Conservation (phyloP, 371 early-diverging fungal genomes). For the Rhizopus arrhizus region DNA sequence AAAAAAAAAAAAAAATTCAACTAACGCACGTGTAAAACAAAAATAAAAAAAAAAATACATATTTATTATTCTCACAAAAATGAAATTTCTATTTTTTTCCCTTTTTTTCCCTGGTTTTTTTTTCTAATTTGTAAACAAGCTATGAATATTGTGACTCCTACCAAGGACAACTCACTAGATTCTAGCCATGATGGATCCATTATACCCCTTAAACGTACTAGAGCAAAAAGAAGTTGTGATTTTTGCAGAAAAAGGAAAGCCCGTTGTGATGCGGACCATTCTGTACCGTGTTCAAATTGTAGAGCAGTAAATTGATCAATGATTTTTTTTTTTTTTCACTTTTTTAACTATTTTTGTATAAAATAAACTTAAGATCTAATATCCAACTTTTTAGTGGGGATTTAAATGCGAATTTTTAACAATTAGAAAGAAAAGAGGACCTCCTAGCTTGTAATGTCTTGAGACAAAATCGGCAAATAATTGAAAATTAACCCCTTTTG, state of each 20-base stretch:
- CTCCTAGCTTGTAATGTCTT: constrained; percentile 43
- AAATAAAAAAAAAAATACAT: background rate
- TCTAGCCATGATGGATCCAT: constrained; percentile 5
- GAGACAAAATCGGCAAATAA: background rate
- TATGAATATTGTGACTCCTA: constrained; percentile 6
- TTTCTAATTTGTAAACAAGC: background rate
- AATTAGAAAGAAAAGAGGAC: constrained; percentile 53
- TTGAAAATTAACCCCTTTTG: background rate
- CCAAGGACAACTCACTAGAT: constrained; percentile 4
- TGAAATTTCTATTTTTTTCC: constrained; percentile 11
- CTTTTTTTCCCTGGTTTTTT: constrained; percentile 15
- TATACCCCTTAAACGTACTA: constrained; percentile 48
- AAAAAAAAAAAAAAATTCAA: constrained; percentile 1
- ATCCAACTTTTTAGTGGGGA: constrained; percentile 41
- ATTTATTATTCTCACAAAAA: background rate
- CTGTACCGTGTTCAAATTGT: constrained; percentile 53
- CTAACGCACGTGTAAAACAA: background rate
- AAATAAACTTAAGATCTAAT: background rate
- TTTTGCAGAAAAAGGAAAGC: constrained; percentile 56
- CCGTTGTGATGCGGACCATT: constrained; percentile 53
- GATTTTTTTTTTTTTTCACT: background rate
- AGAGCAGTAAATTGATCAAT: constrained; percentile 40
- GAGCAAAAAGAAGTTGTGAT: constrained; percentile 59
- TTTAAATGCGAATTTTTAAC: constrained; percentile 52
- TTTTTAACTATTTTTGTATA: no score